These are phyloP conservation scores for Phytophthora boehmeriae DNA, from an alignment of 352 stramenopile species.

Conservation along the genomic window DNA sequence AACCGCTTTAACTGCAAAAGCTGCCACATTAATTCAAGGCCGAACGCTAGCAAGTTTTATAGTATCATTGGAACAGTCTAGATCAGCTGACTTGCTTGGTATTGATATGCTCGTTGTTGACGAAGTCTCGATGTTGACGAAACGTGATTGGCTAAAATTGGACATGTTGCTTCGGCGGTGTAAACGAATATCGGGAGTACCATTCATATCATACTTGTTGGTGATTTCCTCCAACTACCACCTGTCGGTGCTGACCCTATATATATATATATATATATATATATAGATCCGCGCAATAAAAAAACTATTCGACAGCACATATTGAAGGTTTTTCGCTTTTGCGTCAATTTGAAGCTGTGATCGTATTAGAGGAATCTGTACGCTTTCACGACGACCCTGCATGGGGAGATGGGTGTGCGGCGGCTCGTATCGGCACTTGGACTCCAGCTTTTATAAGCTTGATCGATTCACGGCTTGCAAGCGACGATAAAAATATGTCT, in stretches of 20 bases:
- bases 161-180: not conserved
- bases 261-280: no score
- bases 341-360: not conserved
- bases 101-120: not conserved
- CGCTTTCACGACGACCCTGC: constrained; percentile 3
- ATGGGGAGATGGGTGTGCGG: not conserved
- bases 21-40: not conserved
- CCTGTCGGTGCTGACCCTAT: not conserved
- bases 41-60: not conserved
- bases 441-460: not conserved
- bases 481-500: not conserved
- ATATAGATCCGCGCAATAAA: not conserved
- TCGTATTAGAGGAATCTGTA: constrained; percentile 5
- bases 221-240: not conserved
- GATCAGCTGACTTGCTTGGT: not conserved
- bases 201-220: not conserved
- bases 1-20: not conserved
- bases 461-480: constrained; percentile 1
- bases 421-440: not conserved
- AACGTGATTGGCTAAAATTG: not conserved
- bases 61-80: not conserved
- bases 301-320: not conserved
- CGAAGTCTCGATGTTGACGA: not conserved
- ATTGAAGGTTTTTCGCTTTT: constrained; percentile 1
- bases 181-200: not conserved